phyloP scores from a whole-genome alignment of 495 filamentous ascomycete species.

The Sabuloglossum arenarium region DNA sequence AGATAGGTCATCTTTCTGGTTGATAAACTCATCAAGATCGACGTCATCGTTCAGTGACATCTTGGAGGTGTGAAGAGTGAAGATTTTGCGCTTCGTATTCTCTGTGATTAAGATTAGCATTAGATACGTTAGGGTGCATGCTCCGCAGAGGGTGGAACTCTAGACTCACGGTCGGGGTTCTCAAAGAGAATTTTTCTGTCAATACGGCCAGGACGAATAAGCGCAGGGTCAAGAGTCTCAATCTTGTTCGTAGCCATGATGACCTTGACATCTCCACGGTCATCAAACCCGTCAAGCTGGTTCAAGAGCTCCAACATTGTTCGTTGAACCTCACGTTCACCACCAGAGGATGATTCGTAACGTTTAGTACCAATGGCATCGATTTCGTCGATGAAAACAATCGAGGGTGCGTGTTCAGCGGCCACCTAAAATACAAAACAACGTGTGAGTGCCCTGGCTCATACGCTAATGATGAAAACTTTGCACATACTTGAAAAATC shows the following conservation, averaged over 20 bases:
- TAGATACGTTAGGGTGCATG: neutral
- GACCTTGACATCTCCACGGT: constrained; percentile 97
- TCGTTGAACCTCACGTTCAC: constrained; percentile 91
- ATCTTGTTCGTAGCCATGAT: constrained; percentile 99
- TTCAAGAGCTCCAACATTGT: constrained; percentile 98
- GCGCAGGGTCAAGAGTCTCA: constrained; percentile 84
- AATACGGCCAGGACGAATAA: constrained; percentile 95
- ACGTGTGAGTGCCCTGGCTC: constrained; percentile 6
- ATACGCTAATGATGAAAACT: too few relatives aligned
- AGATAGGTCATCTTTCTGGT: constrained; percentile 92
- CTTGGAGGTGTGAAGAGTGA: constrained; percentile 96
- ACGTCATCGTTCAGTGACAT: constrained; percentile 94
- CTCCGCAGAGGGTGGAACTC: neutral
- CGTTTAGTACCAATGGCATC: constrained; percentile 98
- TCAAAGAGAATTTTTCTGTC: constrained; percentile 99
- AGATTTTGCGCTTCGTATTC: constrained; percentile 99
- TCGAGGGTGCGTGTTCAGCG: constrained; percentile 87
- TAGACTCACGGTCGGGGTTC: constrained; percentile 74
- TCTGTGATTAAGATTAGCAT: constrained; percentile 29
- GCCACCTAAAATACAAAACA: constrained; percentile 42
- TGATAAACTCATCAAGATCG: constrained; percentile 95
- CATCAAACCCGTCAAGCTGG: constrained; percentile 96
- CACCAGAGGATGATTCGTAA: constrained; percentile 92
- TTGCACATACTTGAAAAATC: constrained; percentile 56
- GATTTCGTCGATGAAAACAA: constrained; percentile 99